phyloP scores from a whole-genome alignment of 1,284 basidiomycete genomes.

The Irpex sp. region DNA sequence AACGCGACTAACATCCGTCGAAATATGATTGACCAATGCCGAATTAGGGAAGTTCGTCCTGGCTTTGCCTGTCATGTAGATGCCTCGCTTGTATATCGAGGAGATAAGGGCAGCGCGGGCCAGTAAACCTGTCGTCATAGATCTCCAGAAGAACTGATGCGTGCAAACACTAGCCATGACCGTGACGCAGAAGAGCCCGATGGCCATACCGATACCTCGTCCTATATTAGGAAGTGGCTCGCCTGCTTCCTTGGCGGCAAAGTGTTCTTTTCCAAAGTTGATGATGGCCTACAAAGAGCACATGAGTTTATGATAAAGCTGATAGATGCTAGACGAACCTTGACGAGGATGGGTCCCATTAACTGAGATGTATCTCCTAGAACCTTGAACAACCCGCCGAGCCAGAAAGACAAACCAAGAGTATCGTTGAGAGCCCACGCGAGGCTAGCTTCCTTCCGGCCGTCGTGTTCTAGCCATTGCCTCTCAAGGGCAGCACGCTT shows the following conservation, averaged over 20 bases:
- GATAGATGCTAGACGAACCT: conserved; percentile 28
- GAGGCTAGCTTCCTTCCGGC: conserved; percentile 47
- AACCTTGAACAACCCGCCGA: conserved; percentile 54
- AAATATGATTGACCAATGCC: conserved; percentile 71
- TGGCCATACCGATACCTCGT: conserved; percentile 63
- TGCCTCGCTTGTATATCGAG: conserved; percentile 69
- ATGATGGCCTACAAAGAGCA: conserved; percentile 47
- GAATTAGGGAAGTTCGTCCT: conserved; percentile 60
- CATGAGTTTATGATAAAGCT: not conserved
- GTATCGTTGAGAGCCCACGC: conserved; percentile 70
- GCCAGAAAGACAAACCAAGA: conserved; percentile 66
- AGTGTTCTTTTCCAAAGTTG: conserved; percentile 53
- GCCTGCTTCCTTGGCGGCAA: conserved; percentile 28
- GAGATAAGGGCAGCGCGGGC: conserved; percentile 68
- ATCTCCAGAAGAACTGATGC: conserved; percentile 78
- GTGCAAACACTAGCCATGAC: conserved; percentile 52
- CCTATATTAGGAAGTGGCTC: conserved; percentile 45
- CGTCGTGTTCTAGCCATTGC: conserved; percentile 46
- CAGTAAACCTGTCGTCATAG: conserved; percentile 67
- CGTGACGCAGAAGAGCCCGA: conserved; percentile 64
- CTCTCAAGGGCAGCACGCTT: conserved; percentile 33
- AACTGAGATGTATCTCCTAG: conserved; percentile 55
- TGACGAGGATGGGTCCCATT: conserved; percentile 62
- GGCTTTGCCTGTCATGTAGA: conserved; percentile 62
- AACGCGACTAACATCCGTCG: conserved; percentile 60